Base-by-base conservation (phyloP, 2,329 filamentous ascomycete species). In the Pestalotiopsis sp. region DNA sequence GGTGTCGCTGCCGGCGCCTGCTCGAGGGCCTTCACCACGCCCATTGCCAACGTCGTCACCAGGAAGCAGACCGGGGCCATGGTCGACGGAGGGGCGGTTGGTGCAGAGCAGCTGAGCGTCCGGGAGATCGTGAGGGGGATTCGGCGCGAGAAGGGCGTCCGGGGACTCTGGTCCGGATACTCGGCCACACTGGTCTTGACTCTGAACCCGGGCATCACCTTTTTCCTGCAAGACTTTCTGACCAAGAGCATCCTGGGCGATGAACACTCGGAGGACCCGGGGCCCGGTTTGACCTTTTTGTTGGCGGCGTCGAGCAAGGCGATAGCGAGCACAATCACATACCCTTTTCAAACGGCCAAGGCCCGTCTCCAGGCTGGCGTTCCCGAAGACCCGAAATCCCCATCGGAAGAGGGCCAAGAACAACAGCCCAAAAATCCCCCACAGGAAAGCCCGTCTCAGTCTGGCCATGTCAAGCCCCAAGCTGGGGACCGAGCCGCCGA, bases 121-220 rank as follows among this genome's bases (percentile, higher is more conserved):
- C 73, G 78, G 35, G 84, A 91, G 64, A 92, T 93, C 38, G 84
- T 90, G 20, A 78, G 82, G 1, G 84, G 87, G 56, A 94, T 97
- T 68, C 81, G 83, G 55, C 75, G 81, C 1, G 91, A 95, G 76
- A 92, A 91, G 72, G 94, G 94, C 0, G 68, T 94, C 10, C 76
- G 83, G 58, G 94, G 93, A 2, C 91, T 97, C 73, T 97, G 94
- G 94, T 91, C 93, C 0, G 94, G 94, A 0, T 97, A 97, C 78
- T 93, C 92, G 22, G 93, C 94, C 1, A 91, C 88, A 24, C 78
- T 97, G 68, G 85, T 97, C 52, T 81, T 97, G 64, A 94, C 94
- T 0, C 83, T 97, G 35, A 97, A 97, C 74, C 94, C 94, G 1
- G 91, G 91, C 71, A 86, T 97, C 70, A 97, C 94, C 0, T 94